phyloP scores from a whole-genome alignment of 148 eudicot species.

The Chenopodium suecicum region DNA sequence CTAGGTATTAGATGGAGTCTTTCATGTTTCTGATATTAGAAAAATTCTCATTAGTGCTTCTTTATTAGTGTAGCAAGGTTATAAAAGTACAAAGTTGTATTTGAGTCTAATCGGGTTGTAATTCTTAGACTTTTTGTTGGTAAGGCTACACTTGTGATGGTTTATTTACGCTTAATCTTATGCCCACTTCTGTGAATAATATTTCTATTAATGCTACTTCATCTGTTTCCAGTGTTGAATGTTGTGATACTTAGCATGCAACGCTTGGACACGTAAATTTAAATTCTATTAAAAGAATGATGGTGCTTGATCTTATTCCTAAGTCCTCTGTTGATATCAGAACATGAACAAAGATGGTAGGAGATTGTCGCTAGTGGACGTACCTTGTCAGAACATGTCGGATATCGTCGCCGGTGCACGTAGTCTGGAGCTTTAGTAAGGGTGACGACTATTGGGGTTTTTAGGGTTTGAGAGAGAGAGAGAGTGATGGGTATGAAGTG shows the following conservation, averaged over 20 bases:
- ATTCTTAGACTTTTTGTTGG: too few species aligned
- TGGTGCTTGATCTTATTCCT: slow-evolving; percentile 6
- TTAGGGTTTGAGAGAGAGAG: too few species aligned
- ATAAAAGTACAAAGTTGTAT: too few species aligned
- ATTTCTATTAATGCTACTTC: background rate
- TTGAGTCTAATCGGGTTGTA: too few species aligned
- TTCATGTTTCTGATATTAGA: slow-evolving; percentile 18
- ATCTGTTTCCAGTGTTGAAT: background rate
- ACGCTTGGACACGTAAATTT: background rate
- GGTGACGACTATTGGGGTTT: too few species aligned
- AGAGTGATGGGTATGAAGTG: too few species aligned
- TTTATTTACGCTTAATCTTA: slow-evolving; percentile 7
- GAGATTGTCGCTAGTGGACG: too few species aligned
- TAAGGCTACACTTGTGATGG: background rate
- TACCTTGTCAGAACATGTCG: too few species aligned
- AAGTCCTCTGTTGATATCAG: background rate
- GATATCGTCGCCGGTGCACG: too few species aligned
- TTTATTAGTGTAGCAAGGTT: background rate
- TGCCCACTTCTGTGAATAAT: background rate
- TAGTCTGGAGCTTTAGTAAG: too few species aligned
- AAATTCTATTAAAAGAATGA: slow-evolving; percentile 7
- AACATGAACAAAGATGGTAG: background rate
- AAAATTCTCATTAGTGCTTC: slow-evolving; percentile 10
- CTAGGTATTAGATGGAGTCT: slow-evolving; percentile 8
- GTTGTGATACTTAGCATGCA: background rate